phyloP scores from a whole-genome alignment of 345 rosid species.

The Camelina hispida region DNA sequence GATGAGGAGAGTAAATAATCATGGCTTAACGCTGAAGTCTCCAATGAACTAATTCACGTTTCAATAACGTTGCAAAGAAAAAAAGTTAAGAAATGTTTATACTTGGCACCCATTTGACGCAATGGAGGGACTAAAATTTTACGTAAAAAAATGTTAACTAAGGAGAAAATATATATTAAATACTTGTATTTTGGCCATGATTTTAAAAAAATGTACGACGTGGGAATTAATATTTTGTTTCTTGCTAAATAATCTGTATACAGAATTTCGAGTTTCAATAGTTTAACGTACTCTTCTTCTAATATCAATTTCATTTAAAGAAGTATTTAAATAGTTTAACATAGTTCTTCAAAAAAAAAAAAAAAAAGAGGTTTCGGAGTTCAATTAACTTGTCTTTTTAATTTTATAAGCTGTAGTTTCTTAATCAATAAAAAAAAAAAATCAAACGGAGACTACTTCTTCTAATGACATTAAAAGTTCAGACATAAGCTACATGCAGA shows the following conservation, averaged over 20 bases:
- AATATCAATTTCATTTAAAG: not conserved
- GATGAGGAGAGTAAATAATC: conserved; percentile 8
- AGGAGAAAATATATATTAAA: not conserved
- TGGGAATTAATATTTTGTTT: not conserved
- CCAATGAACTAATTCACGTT: conserved; percentile 35
- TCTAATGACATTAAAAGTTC: conserved; percentile 11
- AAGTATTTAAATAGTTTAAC: not conserved
- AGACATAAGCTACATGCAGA: conserved; percentile 41
- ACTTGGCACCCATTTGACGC: conserved; percentile 44
- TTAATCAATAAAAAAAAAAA: not conserved
- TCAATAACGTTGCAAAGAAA: conserved; percentile 31
- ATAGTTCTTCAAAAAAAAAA: not conserved
- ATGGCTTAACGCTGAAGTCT: conserved; percentile 43
- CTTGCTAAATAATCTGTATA: not conserved
- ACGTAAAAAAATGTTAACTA: conserved; percentile 4
- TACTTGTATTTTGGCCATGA: not conserved
- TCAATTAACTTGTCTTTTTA: not conserved
- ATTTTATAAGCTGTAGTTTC: conserved; percentile 1
- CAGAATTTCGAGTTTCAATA: conserved; percentile 6
- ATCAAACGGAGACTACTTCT: conserved; percentile 16
- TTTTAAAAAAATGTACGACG: conserved; percentile 9
- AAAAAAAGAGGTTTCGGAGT: not conserved
- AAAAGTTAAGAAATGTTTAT: not conserved
- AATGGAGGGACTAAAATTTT: conserved; percentile 17
- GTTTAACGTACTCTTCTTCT: conserved; percentile 7